A percentile compares a stretch with the other conserved stretches of the same genome.
Conservation (phyloP, 2,329 filamentous ascomycete genomes). For the Emmonsiellopsis sp. region DNA sequence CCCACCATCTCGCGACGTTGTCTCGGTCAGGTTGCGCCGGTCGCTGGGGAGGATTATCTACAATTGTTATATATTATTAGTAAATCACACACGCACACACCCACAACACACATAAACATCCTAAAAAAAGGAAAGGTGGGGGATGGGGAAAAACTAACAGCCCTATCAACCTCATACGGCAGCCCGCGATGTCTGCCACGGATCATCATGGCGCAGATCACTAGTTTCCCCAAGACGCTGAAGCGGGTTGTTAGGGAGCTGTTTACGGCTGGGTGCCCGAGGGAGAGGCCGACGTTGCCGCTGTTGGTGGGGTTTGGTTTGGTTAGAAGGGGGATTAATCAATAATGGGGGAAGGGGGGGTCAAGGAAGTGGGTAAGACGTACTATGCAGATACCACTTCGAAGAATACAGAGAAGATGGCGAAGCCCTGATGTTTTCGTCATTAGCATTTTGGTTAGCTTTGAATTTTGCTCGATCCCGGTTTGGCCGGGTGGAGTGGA, state of each 20-base stretch:
- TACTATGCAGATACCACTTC: conserved; percentile 32
- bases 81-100: too few species aligned
- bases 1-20: neutral
- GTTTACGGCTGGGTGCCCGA: conserved; percentile 19
- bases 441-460: neutral
- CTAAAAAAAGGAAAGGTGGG: neutral
- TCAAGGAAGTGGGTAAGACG: conserved; percentile 5
- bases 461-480: neutral
- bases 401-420: conserved; percentile 25
- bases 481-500: neutral
- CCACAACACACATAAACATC: too few species aligned
- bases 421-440: neutral
- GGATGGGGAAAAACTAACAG: conserved; percentile 13
- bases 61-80: neutral
- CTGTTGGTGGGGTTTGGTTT: conserved; percentile 11
- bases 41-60: conserved; percentile 2
- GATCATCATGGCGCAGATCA: conserved; percentile 46
- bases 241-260: conserved; percentile 33
- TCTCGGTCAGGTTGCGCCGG: neutral
- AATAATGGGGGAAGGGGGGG: neutral
- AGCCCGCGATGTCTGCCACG: conserved; percentile 45
- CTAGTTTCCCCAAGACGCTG: conserved; percentile 42
- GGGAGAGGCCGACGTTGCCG: conserved; percentile 22
- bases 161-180: conserved; percentile 44
- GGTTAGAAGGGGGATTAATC: neutral